A percentile compares a stretch with the other conserved stretches of the same genome.
These are phyloP conservation scores for Zanthoxylum bungeanum DNA, from an alignment of 345 rosid genomes.

Conservation along the genomic window DNA sequence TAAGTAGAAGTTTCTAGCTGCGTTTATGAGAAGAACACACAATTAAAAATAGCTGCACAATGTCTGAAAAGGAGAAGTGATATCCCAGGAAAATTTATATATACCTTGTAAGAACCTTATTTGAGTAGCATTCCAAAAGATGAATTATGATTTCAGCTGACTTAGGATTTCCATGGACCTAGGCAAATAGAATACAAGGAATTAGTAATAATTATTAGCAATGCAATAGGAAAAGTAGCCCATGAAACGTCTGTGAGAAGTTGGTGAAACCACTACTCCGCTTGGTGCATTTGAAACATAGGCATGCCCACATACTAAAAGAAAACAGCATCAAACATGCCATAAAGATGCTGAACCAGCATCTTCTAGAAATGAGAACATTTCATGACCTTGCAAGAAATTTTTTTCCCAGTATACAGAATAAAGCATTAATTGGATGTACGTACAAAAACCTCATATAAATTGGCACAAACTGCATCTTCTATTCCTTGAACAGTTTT, in stretches of 20 bases:
- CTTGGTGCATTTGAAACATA: slow-evolving; percentile 3
- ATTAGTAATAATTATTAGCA: background rate
- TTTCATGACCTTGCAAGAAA: slow-evolving; percentile 13
- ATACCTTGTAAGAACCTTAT: slow-evolving; percentile 78
- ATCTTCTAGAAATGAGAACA: slow-evolving; percentile 12
- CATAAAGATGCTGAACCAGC: slow-evolving; percentile 2
- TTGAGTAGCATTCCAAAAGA: slow-evolving; percentile 73
- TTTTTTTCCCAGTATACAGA: background rate
- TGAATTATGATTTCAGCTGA: slow-evolving; percentile 42
- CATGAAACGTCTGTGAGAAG: background rate
- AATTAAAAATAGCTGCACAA: background rate
- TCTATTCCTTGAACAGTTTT: slow-evolving; percentile 59
- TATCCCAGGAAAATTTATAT: slow-evolving; percentile 19
- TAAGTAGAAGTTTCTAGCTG: background rate
- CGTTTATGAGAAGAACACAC: background rate
- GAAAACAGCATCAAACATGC: background rate
- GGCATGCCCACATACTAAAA: slow-evolving; percentile 5
- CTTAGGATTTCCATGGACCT: slow-evolving; percentile 59
- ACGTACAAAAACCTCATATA: slow-evolving; percentile 67
- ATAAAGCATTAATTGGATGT: slow-evolving; percentile 11
- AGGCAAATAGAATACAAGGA: slow-evolving; percentile 20
- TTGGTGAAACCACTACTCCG: background rate
- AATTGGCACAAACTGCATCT: slow-evolving; percentile 51
- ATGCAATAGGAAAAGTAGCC: background rate
- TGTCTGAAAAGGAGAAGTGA: slow-evolving; percentile 6